Evolutionary conservation across 2,329 filamentous ascomycete genomes (phyloP), one percentile per base, ranked within the genome.

Genomic region (Epichloe bromicola): DNA sequence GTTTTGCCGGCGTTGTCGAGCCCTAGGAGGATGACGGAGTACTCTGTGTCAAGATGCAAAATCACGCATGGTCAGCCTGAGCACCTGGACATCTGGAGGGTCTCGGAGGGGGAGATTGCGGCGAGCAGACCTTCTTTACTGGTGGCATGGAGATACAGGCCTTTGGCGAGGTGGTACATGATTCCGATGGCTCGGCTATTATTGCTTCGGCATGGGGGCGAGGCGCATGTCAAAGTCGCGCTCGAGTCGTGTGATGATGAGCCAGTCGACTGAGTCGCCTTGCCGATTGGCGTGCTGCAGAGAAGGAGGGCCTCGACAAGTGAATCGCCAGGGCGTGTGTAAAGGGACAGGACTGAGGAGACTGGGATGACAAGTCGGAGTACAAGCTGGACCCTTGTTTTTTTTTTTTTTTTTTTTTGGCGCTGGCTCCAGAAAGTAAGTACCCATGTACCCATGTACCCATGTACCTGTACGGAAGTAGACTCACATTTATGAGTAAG

Each of bases 1-100:
- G 93, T 97, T 75, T 97, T 97, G 68, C 93, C 93, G 54, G 93
- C 93, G 66, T 97, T 97, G 75, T 97, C 93, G 64, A 97, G 86
- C 56, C 93, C 93, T 61, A 97, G 86, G 59, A 97, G 85, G 64
- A 97, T 88, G 63, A 96, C 88, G 20, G 91, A 96, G 75, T 96
- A 97, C 74, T 97, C 91, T 93, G 63, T 37, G 48, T 48, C 17
- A 19, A 23, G n/a, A 30, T 8, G 34, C 5, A 41, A 20, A 48
- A 40, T 3, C 47, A 44, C n/a, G 19, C n/a, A 17, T 4, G 37
- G 46, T 51, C 34, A 51, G 30, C 15, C 19, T 15, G 19, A 17
- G 17, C 3, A n/a, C 23, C 38, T 7, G 10, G 17, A 17, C 2
- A n/a, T 36, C 26, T 2, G 10, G 17, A 17, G 5, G n/a, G 26